Conservation (phyloP, 257 asterid species). For the Scutellaria baicalensis region DNA sequence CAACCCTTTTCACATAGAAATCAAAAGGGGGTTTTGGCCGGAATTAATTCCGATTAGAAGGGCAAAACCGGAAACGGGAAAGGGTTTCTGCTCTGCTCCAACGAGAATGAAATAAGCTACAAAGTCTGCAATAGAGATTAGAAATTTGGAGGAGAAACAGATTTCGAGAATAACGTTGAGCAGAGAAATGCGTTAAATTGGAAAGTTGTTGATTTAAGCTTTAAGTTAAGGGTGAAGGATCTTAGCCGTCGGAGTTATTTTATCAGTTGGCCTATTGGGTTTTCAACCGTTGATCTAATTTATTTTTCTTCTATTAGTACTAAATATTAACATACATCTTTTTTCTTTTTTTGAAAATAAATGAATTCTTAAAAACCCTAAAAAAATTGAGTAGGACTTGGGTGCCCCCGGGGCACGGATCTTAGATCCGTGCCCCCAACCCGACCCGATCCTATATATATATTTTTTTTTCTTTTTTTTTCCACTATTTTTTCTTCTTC, state of each 20-base stretch:
- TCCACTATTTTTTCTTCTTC: no score
- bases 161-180: background rate
- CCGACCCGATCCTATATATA: no score
- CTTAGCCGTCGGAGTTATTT: background rate
- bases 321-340: no score
- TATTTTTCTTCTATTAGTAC: no score
- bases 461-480: no score
- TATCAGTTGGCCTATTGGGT: background rate
- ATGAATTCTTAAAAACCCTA: no score
- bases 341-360: no score
- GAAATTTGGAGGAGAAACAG: slow-evolving; percentile 2
- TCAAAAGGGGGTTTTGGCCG: background rate
- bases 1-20: background rate
- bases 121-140: background rate
- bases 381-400: no score
- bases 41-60: background rate
- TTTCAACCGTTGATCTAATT: slow-evolving; percentile 4
- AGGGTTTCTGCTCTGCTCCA: background rate
- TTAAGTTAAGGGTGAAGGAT: slow-evolving; percentile 3
- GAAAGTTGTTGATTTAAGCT: background rate
- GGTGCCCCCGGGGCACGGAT: no score
- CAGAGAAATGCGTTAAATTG: background rate
- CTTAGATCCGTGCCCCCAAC: no score
- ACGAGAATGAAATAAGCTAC: background rate
- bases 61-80: slow-evolving; percentile 8